Evolutionary conservation across 2,329 filamentous ascomycete species (phyloP), one percentile per base, ranked within the genome.

Genomic region (Sphaerulina musiva): DNA sequence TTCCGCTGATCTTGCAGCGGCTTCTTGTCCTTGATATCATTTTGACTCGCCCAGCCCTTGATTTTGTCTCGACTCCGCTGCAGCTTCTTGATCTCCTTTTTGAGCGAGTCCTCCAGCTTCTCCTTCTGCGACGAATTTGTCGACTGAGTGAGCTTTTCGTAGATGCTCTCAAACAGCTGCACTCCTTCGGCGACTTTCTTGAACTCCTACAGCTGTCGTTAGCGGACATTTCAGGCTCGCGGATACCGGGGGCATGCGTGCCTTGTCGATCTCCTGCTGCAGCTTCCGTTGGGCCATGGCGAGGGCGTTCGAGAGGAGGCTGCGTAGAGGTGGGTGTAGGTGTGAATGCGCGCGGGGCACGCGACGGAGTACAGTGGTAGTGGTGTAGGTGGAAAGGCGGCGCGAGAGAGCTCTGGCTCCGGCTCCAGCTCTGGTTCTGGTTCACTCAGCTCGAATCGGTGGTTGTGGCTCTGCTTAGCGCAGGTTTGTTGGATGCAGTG

Each of bases 81-180:
- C 54, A 98, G 84, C 80, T 98, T 98, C 84, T 98, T 98, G 81
- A 97, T 97, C 76, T 98, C 93, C 70, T 93, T 89, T 78, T 98
- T 98, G 64, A 98, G 80, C 70, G 93, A 89, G 75, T 98, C 93
- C 73, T 98, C 93, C 48, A 95, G 83, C 78, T 97, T 98, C 75
- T 97, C 93, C 72, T 96, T 95, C 74, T 97, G 93, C 58, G 93
- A 89, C 53, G 87, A 83, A 76, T 96, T 97, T 68, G 84, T 88
- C 50, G 90, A 90, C 64, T 91, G 84, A 68, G 92, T 87, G 62
- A 98, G 95, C 82, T 98, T 98, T 65, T 97, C 93, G 76, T 97
- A 95, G 68, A 97, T 96, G 68, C 80, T 80, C 70, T 97, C 90
- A 73, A 98, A 98, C 61, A 91, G 87, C 59, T 84, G 79, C 52